Base-by-base conservation (phyloP, 2,329 filamentous ascomycete species). In the Fusarium kyushuense region DNA sequence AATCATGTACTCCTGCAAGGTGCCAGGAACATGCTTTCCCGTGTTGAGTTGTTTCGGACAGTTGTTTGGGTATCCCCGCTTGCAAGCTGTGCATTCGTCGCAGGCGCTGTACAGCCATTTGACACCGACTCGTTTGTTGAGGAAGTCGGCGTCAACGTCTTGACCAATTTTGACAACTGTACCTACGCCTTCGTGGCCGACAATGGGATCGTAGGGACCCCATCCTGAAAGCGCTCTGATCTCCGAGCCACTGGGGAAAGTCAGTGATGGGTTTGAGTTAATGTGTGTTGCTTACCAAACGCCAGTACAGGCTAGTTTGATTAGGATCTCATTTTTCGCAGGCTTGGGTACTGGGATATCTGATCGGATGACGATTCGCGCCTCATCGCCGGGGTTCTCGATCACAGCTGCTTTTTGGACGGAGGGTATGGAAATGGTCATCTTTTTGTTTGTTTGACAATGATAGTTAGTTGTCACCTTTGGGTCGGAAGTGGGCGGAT, bases 81-180 rank as follows among this genome's bases (percentile, higher is more conserved):
- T 66, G 53, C 82, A 84, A 7, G 71, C 72, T 2, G 72, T 72
- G 29, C 81, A 83, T 6, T 65, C 25, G 0, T 76, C 76, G 23
- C 81, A 83, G 2, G 80, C 79, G 6, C 77, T 80, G 63, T 78
- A 82, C 1, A 83, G 73, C 81, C 81, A 83, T 60, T 83, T 83
- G 1, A 83, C 76, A 1, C 81, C 81, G 0, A 83, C 81, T 3
- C 78, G 61, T 21, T 76, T 77, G 2, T 72, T 72, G 6, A 82
- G 30, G 5, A 82, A 23, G 0, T 58, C 63, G 0, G 63, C 9
- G 0, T 74, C 57, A 1, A 76, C 80, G 0, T 58, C 56, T 0
- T 74, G 32, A 0, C 81, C 81, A 0, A 78, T 12, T 19, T 72
- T 72, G 3, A 76, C 73, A 1, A 78, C 72, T 0, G 23, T 68